These are phyloP conservation scores for Lenwebbia sp. DNA, from an alignment of 345 rosid species.

Conservation along the genomic window DNA sequence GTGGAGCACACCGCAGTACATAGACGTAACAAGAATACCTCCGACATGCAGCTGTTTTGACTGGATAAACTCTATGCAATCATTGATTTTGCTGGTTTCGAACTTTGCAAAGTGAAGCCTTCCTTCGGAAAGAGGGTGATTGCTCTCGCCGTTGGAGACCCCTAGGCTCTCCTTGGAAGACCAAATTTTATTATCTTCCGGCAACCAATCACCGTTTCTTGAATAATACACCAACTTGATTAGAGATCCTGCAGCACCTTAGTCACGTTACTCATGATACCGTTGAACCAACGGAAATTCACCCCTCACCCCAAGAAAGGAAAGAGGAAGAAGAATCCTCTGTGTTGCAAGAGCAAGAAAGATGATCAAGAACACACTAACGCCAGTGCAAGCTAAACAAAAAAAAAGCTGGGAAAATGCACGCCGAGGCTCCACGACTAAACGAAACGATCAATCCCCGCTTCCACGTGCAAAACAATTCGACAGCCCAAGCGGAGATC, in stretches of 20 bases:
- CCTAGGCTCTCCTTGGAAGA: conserved; percentile 15
- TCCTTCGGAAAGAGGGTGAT: conserved; percentile 29
- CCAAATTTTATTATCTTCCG: conserved; percentile 13
- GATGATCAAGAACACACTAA: neutral
- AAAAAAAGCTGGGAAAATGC: neutral
- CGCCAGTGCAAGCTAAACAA: neutral
- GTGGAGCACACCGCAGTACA: neutral
- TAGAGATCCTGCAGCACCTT: conserved; percentile 52
- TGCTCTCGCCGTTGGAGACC: conserved; percentile 4
- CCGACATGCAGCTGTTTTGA: conserved; percentile 43
- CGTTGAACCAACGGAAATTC: neutral
- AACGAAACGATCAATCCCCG: neutral
- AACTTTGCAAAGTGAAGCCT: conserved; percentile 76
- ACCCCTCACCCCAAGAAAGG: neutral
- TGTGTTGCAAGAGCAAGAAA: neutral
- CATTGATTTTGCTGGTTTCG: conserved; percentile 76
- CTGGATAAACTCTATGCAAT: conserved; percentile 68
- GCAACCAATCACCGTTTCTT: conserved; percentile 10
- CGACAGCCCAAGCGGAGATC: neutral
- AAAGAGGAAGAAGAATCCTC: neutral
- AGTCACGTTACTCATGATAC: neutral
- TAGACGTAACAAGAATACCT: conserved; percentile 21
- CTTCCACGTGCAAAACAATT: neutral
- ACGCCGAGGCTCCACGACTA: neutral
- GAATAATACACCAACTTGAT: conserved; percentile 80